Evolutionary conservation across 257 asterid species (phyloP).

Genomic region (Gentiana dahurica): DNA sequence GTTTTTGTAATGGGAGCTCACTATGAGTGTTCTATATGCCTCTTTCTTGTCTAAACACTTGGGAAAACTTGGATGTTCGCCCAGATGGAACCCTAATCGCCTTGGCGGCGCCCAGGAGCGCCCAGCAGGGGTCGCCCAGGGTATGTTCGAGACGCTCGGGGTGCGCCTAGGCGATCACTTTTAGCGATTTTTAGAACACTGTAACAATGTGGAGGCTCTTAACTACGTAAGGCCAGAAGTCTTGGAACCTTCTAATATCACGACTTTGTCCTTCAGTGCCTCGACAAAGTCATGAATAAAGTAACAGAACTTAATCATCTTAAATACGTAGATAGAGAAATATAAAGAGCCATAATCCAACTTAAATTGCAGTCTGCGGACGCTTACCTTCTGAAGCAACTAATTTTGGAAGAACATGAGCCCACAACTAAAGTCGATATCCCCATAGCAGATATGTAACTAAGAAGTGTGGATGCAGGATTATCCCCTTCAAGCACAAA

Average conservation of each 20-base stretch:
- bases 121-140: no score
- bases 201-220: background rate
- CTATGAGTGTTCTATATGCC: no score
- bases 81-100: no score
- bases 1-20: no score
- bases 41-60: no score
- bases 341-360: background rate
- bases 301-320: background rate
- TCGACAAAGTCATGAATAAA: background rate
- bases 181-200: background rate
- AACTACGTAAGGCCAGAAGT: no score
- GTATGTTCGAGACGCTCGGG: no score
- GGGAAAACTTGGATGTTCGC: no score
- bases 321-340: background rate
- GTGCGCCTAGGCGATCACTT: no score
- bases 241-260: background rate
- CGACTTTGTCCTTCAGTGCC: background rate
- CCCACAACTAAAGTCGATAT: conserved; percentile 58
- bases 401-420: conserved; percentile 41
- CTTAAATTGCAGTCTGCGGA: background rate
- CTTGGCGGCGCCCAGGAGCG: no score
- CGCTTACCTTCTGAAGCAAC: conserved; percentile 44
- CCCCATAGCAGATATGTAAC: conserved; percentile 44
- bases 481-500: conserved; percentile 70
- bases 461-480: conserved; percentile 57